phyloP scores from a whole-genome alignment of 2,329 filamentous ascomycete genomes.

The Penicillium sp. region DNA sequence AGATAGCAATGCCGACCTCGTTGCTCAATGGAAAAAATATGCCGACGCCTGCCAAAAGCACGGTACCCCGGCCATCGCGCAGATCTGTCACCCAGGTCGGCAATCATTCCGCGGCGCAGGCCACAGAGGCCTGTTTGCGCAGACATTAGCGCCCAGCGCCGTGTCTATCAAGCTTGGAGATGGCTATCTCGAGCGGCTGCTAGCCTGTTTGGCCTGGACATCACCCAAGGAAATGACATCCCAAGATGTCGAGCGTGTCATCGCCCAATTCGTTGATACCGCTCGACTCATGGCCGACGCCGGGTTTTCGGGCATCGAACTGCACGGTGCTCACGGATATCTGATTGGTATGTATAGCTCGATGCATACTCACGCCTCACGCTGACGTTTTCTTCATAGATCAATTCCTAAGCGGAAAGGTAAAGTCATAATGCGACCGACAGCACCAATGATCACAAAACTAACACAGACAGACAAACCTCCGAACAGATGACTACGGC shows the following conservation, averaged over 20 bases:
- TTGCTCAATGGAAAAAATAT: conserved; percentile 31
- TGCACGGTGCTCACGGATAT: conserved; percentile 57
- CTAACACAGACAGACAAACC: conserved; percentile 41
- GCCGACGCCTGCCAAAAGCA: conserved; percentile 36
- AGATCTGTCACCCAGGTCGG: conserved; percentile 48
- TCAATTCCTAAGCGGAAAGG: conserved; percentile 41
- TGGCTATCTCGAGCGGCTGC: conserved; percentile 36
- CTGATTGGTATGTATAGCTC: conserved; percentile 43
- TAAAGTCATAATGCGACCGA: conserved; percentile 12
- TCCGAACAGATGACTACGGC: conserved; percentile 51
- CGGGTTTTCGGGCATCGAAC: conserved; percentile 56
- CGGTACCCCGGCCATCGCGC: conserved; percentile 46
- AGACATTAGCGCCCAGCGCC: conserved; percentile 40
- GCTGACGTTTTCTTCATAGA: conserved; percentile 17
- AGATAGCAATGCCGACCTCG: conserved; percentile 12
- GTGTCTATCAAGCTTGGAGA: conserved; percentile 44
- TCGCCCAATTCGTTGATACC: conserved; percentile 54
- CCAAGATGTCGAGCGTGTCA: conserved; percentile 56
- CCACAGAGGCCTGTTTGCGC: conserved; percentile 32
- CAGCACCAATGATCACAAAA: background rate
- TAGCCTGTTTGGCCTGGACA: conserved; percentile 39
- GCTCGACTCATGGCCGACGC: conserved; percentile 53
- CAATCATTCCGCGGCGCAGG: conserved; percentile 47
- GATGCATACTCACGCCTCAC: background rate
- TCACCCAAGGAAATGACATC: conserved; percentile 59